Percentiles rank a stretch among this genome's conserved stretches.
phyloP scores from a whole-genome alignment of 441 rosid species.

The Populus hybrid region DNA sequence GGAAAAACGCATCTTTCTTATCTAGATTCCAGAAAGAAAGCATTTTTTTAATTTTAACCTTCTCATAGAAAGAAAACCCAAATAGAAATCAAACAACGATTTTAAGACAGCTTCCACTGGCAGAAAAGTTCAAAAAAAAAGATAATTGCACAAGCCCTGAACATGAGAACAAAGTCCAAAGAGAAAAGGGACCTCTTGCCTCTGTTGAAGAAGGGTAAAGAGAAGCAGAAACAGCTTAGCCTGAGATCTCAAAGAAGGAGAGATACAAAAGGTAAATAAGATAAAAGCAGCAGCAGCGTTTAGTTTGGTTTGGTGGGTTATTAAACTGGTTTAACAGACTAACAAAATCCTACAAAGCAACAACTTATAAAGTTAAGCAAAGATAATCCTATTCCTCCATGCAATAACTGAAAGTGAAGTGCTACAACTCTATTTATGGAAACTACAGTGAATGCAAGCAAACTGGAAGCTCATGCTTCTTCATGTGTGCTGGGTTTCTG shows the following conservation, averaged over 20 bases:
- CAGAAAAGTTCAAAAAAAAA: neutral
- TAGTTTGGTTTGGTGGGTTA: neutral
- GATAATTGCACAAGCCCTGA: neutral
- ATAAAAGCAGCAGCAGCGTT: neutral
- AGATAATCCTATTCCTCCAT: neutral
- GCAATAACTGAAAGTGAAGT: constrained; percentile 3
- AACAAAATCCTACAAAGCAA: neutral
- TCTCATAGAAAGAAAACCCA: neutral
- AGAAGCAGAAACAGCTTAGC: neutral
- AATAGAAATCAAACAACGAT: neutral
- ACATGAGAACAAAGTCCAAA: neutral
- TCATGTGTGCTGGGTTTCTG: neutral
- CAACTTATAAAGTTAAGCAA: neutral
- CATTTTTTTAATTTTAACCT: neutral
- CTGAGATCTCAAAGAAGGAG: neutral
- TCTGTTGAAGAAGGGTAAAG: neutral
- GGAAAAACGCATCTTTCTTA: too few species aligned
- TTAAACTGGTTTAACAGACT: neutral
- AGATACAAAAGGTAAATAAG: neutral
- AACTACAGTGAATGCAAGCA: neutral
- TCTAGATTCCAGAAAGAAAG: neutral
- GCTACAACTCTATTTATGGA: neutral
- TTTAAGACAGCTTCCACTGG: neutral
- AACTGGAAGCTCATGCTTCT: neutral
- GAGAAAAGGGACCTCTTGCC: neutral